phyloP scores from a whole-genome alignment of 2,329 filamentous ascomycete species.

The Botryosphaeria dothidea region DNA sequence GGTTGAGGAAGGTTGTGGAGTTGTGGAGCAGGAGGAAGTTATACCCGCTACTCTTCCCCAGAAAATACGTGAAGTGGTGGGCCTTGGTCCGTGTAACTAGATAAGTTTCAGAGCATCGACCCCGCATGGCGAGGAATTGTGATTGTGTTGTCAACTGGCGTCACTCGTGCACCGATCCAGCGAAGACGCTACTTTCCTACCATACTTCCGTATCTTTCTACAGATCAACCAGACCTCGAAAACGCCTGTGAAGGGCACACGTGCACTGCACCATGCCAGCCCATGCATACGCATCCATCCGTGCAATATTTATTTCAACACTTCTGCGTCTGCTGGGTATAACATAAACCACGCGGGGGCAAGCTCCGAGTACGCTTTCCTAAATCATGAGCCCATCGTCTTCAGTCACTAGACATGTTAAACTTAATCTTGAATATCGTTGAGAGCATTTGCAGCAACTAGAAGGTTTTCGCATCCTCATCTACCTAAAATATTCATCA shows the following conservation, averaged over 20 bases:
- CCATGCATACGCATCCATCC: background rate
- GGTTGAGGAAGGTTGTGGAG: background rate
- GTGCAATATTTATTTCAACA: background rate
- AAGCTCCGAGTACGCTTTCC: background rate
- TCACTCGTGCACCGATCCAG: background rate
- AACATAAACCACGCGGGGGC: too few relatives aligned
- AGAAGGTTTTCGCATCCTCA: background rate
- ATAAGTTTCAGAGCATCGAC: background rate
- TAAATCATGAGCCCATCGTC: background rate
- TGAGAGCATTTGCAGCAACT: background rate
- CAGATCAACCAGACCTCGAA: background rate
- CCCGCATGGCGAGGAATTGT: background rate
- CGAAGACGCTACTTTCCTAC: background rate
- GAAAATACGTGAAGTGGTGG: background rate
- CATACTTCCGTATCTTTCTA: background rate
- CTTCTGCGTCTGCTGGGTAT: background rate
- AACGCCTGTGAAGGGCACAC: background rate
- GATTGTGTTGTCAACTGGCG: background rate
- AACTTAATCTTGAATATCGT: too few relatives aligned
- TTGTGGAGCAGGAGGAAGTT: background rate
- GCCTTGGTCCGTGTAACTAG: constrained; percentile 1
- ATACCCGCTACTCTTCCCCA: background rate
- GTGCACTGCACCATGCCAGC: background rate
- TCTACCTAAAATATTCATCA: background rate
- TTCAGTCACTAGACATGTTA: background rate